phyloP scores from a whole-genome alignment of 768 basidiomycete genomes.

The Boletus rufocinnamomeus region DNA sequence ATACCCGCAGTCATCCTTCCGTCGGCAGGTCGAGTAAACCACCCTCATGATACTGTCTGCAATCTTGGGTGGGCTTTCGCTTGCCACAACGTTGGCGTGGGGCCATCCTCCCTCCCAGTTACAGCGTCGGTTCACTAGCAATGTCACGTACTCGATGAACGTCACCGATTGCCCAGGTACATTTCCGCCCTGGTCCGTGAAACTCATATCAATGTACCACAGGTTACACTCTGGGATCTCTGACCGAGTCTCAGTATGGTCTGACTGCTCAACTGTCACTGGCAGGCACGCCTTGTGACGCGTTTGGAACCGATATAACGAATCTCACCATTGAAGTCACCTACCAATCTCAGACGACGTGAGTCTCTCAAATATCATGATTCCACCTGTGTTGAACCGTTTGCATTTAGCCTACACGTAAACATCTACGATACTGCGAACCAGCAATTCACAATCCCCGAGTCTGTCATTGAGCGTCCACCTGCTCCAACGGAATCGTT shows the following conservation, averaged over 20 bases:
- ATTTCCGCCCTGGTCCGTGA: background rate
- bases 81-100: constrained; percentile 6
- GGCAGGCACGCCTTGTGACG: constrained; percentile 59
- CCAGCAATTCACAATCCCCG: constrained; percentile 67
- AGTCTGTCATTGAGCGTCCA: constrained; percentile 51
- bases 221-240: constrained; percentile 57
- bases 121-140: constrained; percentile 6
- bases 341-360: constrained; percentile 61
- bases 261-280: constrained; percentile 57
- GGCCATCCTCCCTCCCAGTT: constrained; percentile 8
- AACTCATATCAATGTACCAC: background rate
- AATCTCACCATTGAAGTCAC: constrained; percentile 65
- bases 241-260: constrained; percentile 48
- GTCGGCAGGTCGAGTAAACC: no score
- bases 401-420: constrained; percentile 55
- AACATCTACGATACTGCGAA: constrained; percentile 64
- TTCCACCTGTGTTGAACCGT: background rate
- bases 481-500: constrained; percentile 36
- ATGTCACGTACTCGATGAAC: constrained; percentile 26
- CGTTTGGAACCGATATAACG: constrained; percentile 60
- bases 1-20: no score
- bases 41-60: constrained; percentile 1
- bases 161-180: constrained; percentile 37
- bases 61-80: constrained; percentile 12
- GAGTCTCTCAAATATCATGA: constrained; percentile 9